These are phyloP conservation scores for Sechiopsis laciniata DNA, from an alignment of 306 rosid species.

Conservation along the genomic window DNA sequence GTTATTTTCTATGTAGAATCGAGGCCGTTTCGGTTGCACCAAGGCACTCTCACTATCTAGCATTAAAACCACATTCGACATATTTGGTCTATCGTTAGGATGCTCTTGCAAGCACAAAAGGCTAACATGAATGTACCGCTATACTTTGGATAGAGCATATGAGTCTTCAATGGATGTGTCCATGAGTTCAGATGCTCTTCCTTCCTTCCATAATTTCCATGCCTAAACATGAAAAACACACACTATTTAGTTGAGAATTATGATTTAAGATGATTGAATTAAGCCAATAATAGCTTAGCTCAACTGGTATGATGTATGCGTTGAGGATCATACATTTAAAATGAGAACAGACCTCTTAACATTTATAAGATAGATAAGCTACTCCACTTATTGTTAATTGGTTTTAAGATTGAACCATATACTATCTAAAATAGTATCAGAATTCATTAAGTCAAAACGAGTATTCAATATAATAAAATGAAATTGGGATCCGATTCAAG, in stretches of 20 bases:
- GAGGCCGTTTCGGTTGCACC: slow-evolving; percentile 38
- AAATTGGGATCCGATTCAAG: too few species aligned
- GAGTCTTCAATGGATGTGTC: slow-evolving; percentile 26
- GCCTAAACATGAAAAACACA: slow-evolving; percentile 21
- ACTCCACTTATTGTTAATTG: too few species aligned
- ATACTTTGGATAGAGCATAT: slow-evolving; percentile 10
- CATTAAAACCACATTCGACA: slow-evolving; percentile 41
- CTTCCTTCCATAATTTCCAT: slow-evolving; percentile 30
- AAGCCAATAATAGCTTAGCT: too few species aligned
- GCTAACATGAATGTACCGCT: slow-evolving; percentile 42
- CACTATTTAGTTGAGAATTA: not conserved
- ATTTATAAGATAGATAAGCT: too few species aligned
- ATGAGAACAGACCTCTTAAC: too few species aligned
- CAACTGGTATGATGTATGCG: too few species aligned
- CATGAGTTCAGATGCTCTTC: slow-evolving; percentile 23
- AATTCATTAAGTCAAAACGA: too few species aligned
- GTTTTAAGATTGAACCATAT: too few species aligned
- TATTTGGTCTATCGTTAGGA: slow-evolving; percentile 48
- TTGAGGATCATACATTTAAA: too few species aligned
- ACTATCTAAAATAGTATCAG: too few species aligned
- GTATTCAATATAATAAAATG: too few species aligned
- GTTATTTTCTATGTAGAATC: slow-evolving; percentile 10
- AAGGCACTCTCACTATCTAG: slow-evolving; percentile 35
- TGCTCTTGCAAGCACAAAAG: slow-evolving; percentile 43
- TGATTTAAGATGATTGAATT: not conserved